These are phyloP conservation scores for Fusarium torreyae DNA, from an alignment of 2,329 filamentous ascomycete species.

Conservation along the genomic window DNA sequence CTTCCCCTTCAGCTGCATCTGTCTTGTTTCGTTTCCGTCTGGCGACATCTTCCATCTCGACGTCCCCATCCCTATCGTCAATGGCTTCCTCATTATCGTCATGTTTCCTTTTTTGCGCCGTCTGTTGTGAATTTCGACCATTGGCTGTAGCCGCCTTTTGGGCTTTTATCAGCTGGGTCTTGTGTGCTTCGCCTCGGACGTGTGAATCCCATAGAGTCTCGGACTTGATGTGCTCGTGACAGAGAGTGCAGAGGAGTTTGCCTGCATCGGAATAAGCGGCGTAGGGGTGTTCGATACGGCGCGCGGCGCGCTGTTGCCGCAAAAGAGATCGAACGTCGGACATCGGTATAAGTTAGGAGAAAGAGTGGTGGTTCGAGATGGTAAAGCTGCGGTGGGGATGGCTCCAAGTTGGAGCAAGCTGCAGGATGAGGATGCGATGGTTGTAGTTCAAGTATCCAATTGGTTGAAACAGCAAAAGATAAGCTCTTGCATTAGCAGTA, in stretches of 20 bases:
- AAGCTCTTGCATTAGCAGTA: background rate
- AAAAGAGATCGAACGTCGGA: slow-evolving; percentile 85
- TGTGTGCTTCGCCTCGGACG: slow-evolving; percentile 63
- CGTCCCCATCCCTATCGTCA: slow-evolving; percentile 51
- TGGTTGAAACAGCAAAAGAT: background rate
- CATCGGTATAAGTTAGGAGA: slow-evolving; percentile 64
- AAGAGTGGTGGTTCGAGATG: slow-evolving; percentile 4
- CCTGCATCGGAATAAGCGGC: slow-evolving; percentile 78
- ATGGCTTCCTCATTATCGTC: slow-evolving; percentile 53
- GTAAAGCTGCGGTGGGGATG: slow-evolving; percentile 10
- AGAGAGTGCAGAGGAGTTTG: slow-evolving; percentile 77
- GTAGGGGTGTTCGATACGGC: slow-evolving; percentile 79
- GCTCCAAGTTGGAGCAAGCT: slow-evolving; percentile 28
- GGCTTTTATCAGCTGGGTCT: slow-evolving; percentile 44
- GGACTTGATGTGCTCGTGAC: slow-evolving; percentile 74
- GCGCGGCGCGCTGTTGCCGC: slow-evolving; percentile 81
- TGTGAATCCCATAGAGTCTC: slow-evolving; percentile 79
- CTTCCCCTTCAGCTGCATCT: slow-evolving; percentile 50
- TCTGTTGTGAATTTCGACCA: slow-evolving; percentile 35
- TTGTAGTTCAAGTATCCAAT: slow-evolving; percentile 9
- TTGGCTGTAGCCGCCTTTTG: slow-evolving; percentile 38
- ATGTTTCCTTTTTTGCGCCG: slow-evolving; percentile 55
- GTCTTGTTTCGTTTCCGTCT: slow-evolving; percentile 64
- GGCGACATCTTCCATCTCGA: slow-evolving; percentile 54
- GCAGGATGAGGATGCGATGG: slow-evolving; percentile 1